A percentile compares a stretch with the other conserved stretches of the same genome.
Evolutionary conservation across 192 early-diverging fungal species (phyloP).

Genomic region (Podila clonocystis): DNA sequence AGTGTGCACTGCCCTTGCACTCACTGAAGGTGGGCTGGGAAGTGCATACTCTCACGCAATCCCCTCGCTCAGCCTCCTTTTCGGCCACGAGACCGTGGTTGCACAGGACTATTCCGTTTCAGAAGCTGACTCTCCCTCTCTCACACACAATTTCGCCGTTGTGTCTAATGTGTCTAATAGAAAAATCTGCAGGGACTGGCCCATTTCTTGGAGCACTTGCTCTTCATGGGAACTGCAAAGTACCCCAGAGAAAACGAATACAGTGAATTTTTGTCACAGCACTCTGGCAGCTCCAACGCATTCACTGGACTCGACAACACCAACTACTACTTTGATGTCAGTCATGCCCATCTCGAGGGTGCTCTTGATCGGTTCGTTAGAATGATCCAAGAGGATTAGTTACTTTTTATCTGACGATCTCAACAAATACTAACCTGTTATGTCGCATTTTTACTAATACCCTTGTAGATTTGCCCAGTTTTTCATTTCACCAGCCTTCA

Average conservation of each 20-base stretch:
- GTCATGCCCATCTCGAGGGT: constrained; percentile 64
- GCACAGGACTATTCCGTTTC: background rate
- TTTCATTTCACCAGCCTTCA: constrained; percentile 93
- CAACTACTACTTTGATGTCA: constrained; percentile 91
- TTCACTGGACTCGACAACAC: constrained; percentile 82
- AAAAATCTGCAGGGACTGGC: constrained; percentile 80
- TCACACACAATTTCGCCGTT: constrained; percentile 5
- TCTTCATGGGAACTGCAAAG: constrained; percentile 74
- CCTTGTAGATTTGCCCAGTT: constrained; percentile 82
- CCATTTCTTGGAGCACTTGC: constrained; percentile 85
- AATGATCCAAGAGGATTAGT: background rate
- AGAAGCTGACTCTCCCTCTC: no score
- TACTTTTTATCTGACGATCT: background rate
- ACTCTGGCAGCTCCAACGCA: constrained; percentile 85
- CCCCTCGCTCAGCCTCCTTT: no score
- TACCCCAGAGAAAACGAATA: constrained; percentile 90
- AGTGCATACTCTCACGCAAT: no score
- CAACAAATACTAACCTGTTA: no score
- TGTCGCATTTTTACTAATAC: background rate
- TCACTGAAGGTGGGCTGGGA: no score
- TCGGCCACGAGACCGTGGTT: background rate
- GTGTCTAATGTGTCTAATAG: constrained; percentile 26
- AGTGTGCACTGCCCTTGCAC: no score
- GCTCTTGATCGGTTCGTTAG: constrained; percentile 58
- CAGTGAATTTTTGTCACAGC: constrained; percentile 72